Conservation (phyloP, 495 filamentous ascomycete genomes). For the Aspergillus campestris region DNA sequence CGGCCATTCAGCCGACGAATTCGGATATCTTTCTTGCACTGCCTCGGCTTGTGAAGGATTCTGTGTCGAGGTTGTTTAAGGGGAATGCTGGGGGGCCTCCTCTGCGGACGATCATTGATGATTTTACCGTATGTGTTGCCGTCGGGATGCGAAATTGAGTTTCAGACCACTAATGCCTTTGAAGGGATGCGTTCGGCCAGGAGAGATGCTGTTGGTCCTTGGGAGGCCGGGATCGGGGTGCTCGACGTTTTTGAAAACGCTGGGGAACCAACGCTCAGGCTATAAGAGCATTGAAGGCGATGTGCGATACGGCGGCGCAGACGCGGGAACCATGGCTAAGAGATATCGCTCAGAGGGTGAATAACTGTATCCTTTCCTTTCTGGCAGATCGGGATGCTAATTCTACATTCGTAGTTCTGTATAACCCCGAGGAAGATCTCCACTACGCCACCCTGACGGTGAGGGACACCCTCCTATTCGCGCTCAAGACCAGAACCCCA, state of each 20-base stretch:
- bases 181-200: constrained; percentile 38
- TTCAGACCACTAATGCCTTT: neutral
- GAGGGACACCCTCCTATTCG: constrained; percentile 60
- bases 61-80: constrained; percentile 30
- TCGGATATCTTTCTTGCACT: constrained; percentile 54
- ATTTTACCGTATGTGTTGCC: constrained; percentile 41
- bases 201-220: constrained; percentile 54
- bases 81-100: constrained; percentile 40
- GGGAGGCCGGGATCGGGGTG: constrained; percentile 67
- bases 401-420: constrained; percentile 33
- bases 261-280: constrained; percentile 58
- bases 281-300: constrained; percentile 56
- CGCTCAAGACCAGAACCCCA: constrained; percentile 60
- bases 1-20: constrained; percentile 55
- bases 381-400: neutral
- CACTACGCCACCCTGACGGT: constrained; percentile 70
- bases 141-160: constrained; percentile 36
- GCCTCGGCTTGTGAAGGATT: constrained; percentile 44
- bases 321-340: constrained; percentile 52
- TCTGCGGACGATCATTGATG: constrained; percentile 54
- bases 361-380: neutral
- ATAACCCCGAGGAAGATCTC: constrained; percentile 67
- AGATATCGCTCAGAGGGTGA: constrained; percentile 53
- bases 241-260: constrained; percentile 60
- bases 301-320: constrained; percentile 56